These are phyloP conservation scores for Penicillium malachiteum DNA, from an alignment of 495 filamentous ascomycete species.

Conservation along the genomic window DNA sequence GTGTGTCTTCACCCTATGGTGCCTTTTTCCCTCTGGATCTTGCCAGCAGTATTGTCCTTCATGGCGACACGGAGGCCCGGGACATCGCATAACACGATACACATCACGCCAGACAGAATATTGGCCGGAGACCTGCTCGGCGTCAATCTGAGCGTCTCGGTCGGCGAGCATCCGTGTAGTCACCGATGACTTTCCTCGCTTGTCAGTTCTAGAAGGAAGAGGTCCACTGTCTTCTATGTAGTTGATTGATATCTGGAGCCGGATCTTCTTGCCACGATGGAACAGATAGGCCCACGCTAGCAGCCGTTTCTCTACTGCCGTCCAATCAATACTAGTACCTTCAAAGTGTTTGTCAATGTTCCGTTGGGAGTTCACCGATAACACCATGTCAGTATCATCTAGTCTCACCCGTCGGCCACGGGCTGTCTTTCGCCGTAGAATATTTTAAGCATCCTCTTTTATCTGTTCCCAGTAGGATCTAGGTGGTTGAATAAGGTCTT, in stretches of 20 bases:
- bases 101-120: too few species aligned
- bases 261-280: constrained; percentile 11
- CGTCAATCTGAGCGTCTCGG: too few species aligned
- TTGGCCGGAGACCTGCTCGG: too few species aligned
- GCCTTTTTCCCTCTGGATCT: too few species aligned
- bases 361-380: constrained; percentile 8
- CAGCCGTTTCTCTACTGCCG: constrained; percentile 3
- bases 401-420: constrained; percentile 15
- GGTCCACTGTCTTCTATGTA: constrained; percentile 6
- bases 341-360: not conserved
- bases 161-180: too few species aligned
- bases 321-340: constrained; percentile 2
- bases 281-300: constrained; percentile 7
- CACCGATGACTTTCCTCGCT: too few species aligned
- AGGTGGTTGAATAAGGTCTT: constrained; percentile 23
- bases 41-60: too few species aligned
- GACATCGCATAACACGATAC: too few species aligned
- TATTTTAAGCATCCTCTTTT: constrained; percentile 7
- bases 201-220: too few species aligned
- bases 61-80: too few species aligned
- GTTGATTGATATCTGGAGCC: constrained; percentile 12
- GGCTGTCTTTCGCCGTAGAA: constrained; percentile 14
- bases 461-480: constrained; percentile 17
- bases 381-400: constrained; percentile 18
- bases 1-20: too few species aligned